phyloP scores from a whole-genome alignment of 1,284 basidiomycete genomes.

The Ustilago vetiveriae region DNA sequence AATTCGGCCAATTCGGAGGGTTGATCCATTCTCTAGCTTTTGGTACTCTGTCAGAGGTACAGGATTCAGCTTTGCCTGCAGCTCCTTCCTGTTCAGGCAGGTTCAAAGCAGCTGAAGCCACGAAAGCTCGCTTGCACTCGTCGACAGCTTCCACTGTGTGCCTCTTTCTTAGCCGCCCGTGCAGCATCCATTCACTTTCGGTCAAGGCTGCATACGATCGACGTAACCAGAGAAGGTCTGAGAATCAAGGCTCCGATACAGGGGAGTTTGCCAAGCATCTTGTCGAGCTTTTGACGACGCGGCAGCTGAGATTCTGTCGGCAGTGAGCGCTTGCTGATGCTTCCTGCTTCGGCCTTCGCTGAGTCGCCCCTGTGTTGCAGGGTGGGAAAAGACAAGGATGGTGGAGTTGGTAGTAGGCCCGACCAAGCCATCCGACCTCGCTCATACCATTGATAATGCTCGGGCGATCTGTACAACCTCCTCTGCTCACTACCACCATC shows the following conservation, averaged over 20 bases:
- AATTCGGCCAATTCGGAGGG: constrained; percentile 3
- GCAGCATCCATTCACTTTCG: neutral
- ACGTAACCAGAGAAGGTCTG: neutral
- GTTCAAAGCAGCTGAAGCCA: no score
- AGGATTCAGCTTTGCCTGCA: neutral
- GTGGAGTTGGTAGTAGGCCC: no score
- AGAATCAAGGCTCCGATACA: no score
- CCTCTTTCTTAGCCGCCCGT: neutral
- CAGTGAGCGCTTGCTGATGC: neutral
- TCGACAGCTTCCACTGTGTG: constrained; percentile 20
- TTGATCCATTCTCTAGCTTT: constrained; percentile 9
- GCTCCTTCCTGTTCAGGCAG: constrained; percentile 17
- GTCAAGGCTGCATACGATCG: neutral
- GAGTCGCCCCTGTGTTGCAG: constrained; percentile 9
- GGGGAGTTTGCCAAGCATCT: neutral
- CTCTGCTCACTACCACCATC: constrained; percentile 2
- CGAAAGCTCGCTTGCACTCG: constrained; percentile 17
- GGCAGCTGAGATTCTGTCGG: neutral
- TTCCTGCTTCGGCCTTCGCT: no score
- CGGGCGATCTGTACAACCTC: no score
- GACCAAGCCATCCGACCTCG: neutral
- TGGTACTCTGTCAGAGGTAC: neutral
- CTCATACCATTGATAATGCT: no score
- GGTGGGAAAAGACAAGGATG: neutral
- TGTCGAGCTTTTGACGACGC: no score